Evolutionary conservation across 2,329 filamentous ascomycete species (phyloP).

Genomic region (Ascochyta lentis): DNA sequence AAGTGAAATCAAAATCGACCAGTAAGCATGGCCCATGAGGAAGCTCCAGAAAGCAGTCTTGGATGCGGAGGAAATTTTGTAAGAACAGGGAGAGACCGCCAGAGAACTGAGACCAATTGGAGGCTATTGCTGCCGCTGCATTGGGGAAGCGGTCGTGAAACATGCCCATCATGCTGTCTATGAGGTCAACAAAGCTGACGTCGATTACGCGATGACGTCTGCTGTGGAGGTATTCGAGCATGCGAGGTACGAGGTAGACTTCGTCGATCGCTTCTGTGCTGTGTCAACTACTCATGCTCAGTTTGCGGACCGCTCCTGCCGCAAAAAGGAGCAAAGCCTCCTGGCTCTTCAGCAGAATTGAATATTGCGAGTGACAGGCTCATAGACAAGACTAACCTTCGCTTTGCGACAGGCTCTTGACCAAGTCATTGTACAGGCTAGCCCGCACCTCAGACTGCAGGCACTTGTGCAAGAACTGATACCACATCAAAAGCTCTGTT

Average conservation of each 20-base stretch:
- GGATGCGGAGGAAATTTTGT: slow-evolving; percentile 41
- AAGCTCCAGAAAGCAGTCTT: slow-evolving; percentile 41
- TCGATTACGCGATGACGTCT: slow-evolving; percentile 19
- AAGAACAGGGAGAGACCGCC: slow-evolving; percentile 34
- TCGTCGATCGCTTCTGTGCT: slow-evolving; percentile 17
- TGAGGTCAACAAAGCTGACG: slow-evolving; percentile 29
- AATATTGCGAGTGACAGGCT: neutral
- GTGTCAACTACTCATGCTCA: neutral
- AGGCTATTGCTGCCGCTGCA: neutral
- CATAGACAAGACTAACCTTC: neutral
- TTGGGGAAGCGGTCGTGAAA: slow-evolving; percentile 23
- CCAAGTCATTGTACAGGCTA: neutral
- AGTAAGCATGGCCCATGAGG: slow-evolving; percentile 22
- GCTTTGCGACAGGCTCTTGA: neutral
- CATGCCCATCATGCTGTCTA: slow-evolving; percentile 35
- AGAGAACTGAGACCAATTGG: slow-evolving; percentile 35
- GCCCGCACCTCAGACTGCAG: neutral
- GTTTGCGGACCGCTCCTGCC: neutral
- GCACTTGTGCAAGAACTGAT: slow-evolving; percentile 27
- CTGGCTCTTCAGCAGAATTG: no score
- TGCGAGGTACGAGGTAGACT: slow-evolving; percentile 12
- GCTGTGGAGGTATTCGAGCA: slow-evolving; percentile 21
- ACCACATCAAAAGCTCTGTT: slow-evolving; percentile 42
- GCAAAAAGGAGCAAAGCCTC: neutral
- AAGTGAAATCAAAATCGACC: slow-evolving; percentile 20